Evolutionary conservation across 345 rosid species (phyloP), one percentile per base, ranked within the genome.

Genomic region (Brassica incana): DNA sequence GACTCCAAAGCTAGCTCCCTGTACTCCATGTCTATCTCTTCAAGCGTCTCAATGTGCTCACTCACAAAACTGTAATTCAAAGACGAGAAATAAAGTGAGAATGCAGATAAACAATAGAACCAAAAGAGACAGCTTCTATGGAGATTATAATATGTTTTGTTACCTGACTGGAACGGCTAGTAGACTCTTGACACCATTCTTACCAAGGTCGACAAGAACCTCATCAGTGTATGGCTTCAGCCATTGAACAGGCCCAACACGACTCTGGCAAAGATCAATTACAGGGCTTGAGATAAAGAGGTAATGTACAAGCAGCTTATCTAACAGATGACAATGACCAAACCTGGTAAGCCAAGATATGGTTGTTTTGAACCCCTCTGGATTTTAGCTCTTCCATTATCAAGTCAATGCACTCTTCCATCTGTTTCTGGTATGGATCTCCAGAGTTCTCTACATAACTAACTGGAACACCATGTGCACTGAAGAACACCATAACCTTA

Each of bases 211-310:
- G 2, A 91, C 91, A 33, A 95, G 96, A 73, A 91, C 97, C 82
- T 95, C 92, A 81, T 93, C 97, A 0, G 98, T 93, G 85, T 95
- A 95, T 14, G 99, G 98, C 83, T 89, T 95, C 83, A 95, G 79
- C 98, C 98, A 95, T 40, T 90, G 88, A 63, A 93, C 97, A 75
- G 97, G 99, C 23, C 99, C 98, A 77, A 93, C 99, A 85, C 99
- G 95, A 82, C 97, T 93, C 99, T 95, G 85, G 65, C 38, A 43
- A 77, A 43, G 67, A 52, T 60, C 56, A 62, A 20, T 75, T 58
- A 43, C 4, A 74, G 8, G 50, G 52, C 1, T 65, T 54, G 38
- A 27, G 52, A 66, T n/a, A 11, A 25, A 56, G 52, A 67, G 65
- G 84, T 48, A 18, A 45, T 14, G 67, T 38, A 35, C 40, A 71